Conservation (phyloP, 768 basidiomycete species). For the Collybiopsis confluens region DNA sequence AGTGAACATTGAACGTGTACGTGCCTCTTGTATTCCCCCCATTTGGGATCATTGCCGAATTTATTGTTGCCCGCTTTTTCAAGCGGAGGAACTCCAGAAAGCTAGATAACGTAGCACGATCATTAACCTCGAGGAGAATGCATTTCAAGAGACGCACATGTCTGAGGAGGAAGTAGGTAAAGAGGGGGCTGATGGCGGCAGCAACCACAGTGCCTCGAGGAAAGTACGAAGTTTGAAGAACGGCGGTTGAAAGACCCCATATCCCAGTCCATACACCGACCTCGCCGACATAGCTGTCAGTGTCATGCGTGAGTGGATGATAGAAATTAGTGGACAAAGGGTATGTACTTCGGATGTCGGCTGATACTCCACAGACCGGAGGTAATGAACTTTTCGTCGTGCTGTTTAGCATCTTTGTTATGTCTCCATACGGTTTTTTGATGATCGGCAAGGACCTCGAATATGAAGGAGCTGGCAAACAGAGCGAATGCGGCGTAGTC, state of each 20-base stretch:
- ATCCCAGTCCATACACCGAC: constrained; percentile 68
- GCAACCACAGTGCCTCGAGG: constrained; percentile 39
- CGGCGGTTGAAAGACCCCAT: constrained; percentile 49
- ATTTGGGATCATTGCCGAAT: constrained; percentile 49
- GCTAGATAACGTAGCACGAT: constrained; percentile 24
- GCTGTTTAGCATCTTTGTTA: constrained; percentile 55
- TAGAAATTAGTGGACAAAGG: too few relatives aligned
- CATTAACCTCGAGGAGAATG: neutral
- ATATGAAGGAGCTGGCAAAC: constrained; percentile 51
- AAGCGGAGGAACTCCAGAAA: constrained; percentile 68
- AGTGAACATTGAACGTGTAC: constrained; percentile 10
- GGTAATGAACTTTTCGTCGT: constrained; percentile 68
- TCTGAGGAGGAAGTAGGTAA: constrained; percentile 59
- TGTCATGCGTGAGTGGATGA: too few relatives aligned
- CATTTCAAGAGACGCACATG: constrained; percentile 38
- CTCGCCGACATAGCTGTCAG: constrained; percentile 76
- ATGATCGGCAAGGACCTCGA: constrained; percentile 60
- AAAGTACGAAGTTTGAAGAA: constrained; percentile 42
- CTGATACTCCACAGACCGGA: constrained; percentile 64
- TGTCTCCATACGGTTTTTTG: constrained; percentile 65
- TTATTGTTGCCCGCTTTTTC: constrained; percentile 56
- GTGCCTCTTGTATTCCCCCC: constrained; percentile 57
- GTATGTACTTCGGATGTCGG: constrained; percentile 68
- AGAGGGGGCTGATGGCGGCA: constrained; percentile 54
- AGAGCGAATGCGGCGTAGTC: constrained; percentile 54